Evolutionary conservation across 805 yeast species (phyloP), one percentile per base, ranked within the genome.

Genomic region (Myxozyma monticola): DNA sequence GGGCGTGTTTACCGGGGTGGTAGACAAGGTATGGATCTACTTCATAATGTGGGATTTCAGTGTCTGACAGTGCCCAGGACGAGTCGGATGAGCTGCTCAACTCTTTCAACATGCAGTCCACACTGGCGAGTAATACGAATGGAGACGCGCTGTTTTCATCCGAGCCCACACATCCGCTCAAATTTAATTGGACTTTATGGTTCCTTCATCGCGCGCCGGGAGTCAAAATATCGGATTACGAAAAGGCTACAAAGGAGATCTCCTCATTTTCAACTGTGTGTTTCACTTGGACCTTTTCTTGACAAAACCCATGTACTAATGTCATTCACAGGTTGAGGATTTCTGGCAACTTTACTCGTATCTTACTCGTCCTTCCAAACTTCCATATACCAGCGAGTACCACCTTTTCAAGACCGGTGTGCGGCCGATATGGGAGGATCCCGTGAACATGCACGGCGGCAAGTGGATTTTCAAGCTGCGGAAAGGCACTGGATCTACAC

Each of bases 351-450:
- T 91, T 60, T 86, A 81, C 76, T 89, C 91, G 71, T 85, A 95
- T 37, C 83, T 91, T 62, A 96, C 96, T 60, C 81, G 81, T 60
- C 96, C 96, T 46, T 79, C 80, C 59, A 95, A 88, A 65, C 77
- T 91, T 66, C 97, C 97, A 63, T 66, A 85, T 65, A 87, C 83
- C 70, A 85, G 96, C n/a, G 98, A 93, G 72, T 91, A 90, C 73
- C 96, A 93, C 69, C 79, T 93, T 64, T 91, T 91, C 77, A 85
- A 90, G 73, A 86, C 86, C 67, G 96, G 89, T 49, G 83, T 93
- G 64, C 85, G 88, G 71, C 99, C 99, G 50, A 96, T 93, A 77
- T 91, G 99, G 99, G 99, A 91, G 77, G 97, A 91, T 71, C 77
- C 75, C 46, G 78, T 80, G 57, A 93, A 93, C 71, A 70, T 87